Percentiles rank a stretch among this genome's conserved stretches.
Conservation (phyloP, 352 stramenopile genomes). For the Globisporangium spinosum region DNA sequence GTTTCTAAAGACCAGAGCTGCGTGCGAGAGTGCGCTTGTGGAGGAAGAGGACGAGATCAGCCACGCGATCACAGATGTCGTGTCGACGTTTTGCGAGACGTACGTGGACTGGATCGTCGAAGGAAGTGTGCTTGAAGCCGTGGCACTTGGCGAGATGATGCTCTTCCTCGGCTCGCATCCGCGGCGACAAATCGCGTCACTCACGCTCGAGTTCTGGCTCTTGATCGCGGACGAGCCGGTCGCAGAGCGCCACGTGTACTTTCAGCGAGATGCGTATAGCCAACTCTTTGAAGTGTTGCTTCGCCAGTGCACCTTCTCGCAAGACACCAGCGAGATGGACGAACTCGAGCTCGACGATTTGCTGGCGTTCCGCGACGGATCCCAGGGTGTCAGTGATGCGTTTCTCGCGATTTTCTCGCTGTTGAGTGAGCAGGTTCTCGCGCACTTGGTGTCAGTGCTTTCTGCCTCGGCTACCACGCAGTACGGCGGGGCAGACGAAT, state of each 20-base stretch:
- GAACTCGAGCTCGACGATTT: slow-evolving; percentile 66
- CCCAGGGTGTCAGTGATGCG: slow-evolving; percentile 51
- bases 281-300: slow-evolving; percentile 58
- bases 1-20: slow-evolving; percentile 40
- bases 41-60: slow-evolving; percentile 51
- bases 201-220: slow-evolving; percentile 76
- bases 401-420: slow-evolving; percentile 56
- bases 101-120: slow-evolving; percentile 70
- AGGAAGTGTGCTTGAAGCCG: slow-evolving; percentile 32
- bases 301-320: slow-evolving; percentile 51
- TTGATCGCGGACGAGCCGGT: slow-evolving; percentile 70
- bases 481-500: slow-evolving; percentile 23
- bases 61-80: slow-evolving; percentile 56
- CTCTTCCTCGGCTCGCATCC: slow-evolving; percentile 50
- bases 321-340: slow-evolving; percentile 40
- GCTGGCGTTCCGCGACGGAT: slow-evolving; percentile 47
- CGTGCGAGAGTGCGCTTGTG: slow-evolving; percentile 46
- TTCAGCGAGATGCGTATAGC: slow-evolving; percentile 50
- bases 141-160: slow-evolving; percentile 52
- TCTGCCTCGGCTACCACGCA: slow-evolving; percentile 9
- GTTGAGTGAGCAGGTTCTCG: slow-evolving; percentile 46
- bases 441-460: slow-evolving; percentile 33
- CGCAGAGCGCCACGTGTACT: slow-evolving; percentile 44
- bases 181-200: slow-evolving; percentile 64
- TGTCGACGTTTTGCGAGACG: slow-evolving; percentile 67